Percentiles rank a stretch among this genome's conserved stretches.
Conservation (phyloP, 78 protist species). For the Planoprotostelium fungivorum region DNA sequence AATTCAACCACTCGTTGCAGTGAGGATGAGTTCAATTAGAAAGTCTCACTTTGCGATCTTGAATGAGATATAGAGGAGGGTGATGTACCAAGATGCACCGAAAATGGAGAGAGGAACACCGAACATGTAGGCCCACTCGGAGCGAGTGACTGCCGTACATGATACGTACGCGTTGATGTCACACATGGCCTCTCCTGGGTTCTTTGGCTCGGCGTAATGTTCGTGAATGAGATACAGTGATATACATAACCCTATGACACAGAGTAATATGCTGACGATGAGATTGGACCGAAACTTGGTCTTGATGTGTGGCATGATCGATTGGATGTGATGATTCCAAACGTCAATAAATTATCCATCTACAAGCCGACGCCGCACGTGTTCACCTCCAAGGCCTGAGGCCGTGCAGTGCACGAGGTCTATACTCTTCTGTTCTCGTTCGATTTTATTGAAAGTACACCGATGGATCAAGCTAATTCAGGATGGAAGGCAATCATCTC, state of each 20-base stretch:
- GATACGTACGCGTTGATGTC: background rate
- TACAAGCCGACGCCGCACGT: too few relatives aligned
- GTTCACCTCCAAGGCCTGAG: too few relatives aligned
- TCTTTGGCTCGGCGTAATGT: background rate
- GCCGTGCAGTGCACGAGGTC: too few relatives aligned
- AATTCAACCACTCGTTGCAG: background rate
- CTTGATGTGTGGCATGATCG: too few relatives aligned
- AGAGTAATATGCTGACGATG: too few relatives aligned
- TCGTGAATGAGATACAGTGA: background rate
- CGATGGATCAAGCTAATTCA: too few relatives aligned
- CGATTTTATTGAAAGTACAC: too few relatives aligned
- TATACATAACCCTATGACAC: background rate
- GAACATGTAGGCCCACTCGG: background rate
- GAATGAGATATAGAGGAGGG: background rate
- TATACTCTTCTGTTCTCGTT: too few relatives aligned
- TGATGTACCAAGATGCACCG: background rate
- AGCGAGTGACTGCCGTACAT: background rate
- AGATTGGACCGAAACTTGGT: too few relatives aligned
- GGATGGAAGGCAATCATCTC: slow-evolving; percentile 58
- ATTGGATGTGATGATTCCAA: too few relatives aligned
- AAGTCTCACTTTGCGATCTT: background rate
- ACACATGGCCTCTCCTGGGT: background rate
- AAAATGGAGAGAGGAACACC: background rate
- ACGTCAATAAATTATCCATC: too few relatives aligned
- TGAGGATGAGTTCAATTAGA: background rate